Evolutionary conservation across 352 stramenopile species (phyloP).

Genomic region (Globisporangium solare): DNA sequence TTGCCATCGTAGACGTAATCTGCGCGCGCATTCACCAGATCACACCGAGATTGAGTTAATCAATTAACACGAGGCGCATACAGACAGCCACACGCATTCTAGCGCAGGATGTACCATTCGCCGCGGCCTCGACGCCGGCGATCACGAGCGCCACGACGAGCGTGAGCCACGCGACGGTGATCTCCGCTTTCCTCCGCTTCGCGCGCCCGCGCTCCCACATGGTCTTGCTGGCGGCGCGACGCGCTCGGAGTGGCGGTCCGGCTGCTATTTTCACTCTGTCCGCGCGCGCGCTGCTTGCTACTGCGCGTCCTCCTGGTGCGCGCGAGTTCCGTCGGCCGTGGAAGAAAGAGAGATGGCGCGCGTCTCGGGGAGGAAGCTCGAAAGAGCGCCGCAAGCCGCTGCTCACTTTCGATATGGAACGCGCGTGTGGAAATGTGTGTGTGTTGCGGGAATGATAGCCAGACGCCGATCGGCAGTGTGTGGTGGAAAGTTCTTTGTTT

Average conservation of each 20-base stretch:
- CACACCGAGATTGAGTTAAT: background rate
- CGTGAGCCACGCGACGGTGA: conserved; percentile 11
- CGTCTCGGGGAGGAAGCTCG: background rate
- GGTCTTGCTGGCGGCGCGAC: background rate
- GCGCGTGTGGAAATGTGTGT: conserved; percentile 5
- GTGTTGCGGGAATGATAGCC: conserved; percentile 5
- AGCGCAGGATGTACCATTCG: conserved; percentile 6
- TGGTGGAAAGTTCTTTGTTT: conserved; percentile 2
- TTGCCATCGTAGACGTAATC: conserved; percentile 27
- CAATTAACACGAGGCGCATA: background rate
- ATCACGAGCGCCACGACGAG: conserved; percentile 13
- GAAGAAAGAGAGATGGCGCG: background rate
- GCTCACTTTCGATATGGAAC: no score
- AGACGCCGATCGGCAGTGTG: background rate
- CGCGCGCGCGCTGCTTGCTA: background rate
- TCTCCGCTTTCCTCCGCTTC: conserved; percentile 7
- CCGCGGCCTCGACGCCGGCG: conserved; percentile 4
- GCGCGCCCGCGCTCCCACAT: conserved; percentile 11
- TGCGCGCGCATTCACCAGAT: background rate
- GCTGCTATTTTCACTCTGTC: background rate
- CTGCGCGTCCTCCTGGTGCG: background rate
- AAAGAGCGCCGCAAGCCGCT: background rate
- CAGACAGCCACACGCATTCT: background rate
- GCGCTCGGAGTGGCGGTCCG: background rate
- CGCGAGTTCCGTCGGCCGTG: background rate